These are phyloP conservation scores for Suillus subluteus DNA, from an alignment of 768 basidiomycete species.

Conservation along the genomic window DNA sequence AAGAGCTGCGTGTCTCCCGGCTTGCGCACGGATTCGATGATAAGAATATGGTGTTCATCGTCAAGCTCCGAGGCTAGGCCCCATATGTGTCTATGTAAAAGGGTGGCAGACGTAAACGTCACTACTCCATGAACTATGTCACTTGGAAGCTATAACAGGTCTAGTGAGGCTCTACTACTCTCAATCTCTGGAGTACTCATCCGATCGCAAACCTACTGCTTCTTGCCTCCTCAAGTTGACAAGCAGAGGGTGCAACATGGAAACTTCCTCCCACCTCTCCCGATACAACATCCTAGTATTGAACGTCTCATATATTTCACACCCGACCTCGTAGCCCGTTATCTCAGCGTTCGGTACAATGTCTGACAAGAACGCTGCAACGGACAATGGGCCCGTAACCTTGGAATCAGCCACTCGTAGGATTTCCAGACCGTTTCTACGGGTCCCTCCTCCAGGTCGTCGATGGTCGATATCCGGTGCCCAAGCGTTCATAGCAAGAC, in stretches of 20 bases:
- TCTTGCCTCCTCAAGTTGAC: conserved; percentile 9
- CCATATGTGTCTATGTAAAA: background rate
- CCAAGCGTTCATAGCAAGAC: conserved; percentile 1
- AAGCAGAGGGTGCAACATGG: background rate
- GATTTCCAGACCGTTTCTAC: conserved; percentile 1
- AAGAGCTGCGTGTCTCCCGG: background rate
- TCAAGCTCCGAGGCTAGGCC: background rate
- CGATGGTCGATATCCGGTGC: conserved; percentile 1
- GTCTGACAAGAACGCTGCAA: conserved; percentile 6
- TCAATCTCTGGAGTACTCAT: background rate
- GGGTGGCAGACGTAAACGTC: background rate
- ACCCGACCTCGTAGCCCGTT: conserved; percentile 1
- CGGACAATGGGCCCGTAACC: background rate
- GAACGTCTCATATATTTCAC: background rate
- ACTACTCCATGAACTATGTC: background rate
- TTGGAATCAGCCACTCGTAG: conserved; percentile 6
- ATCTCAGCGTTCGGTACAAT: conserved; percentile 6
- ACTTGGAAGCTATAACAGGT: background rate
- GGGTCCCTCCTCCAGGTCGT: conserved; percentile 2
- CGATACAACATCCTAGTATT: background rate
- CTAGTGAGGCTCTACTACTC: background rate
- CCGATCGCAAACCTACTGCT: background rate
- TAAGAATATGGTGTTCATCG: background rate
- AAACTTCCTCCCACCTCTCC: conserved; percentile 8
- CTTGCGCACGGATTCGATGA: background rate